Evolutionary conservation across 2,329 filamentous ascomycete species (phyloP), one percentile per base, ranked within the genome.

Genomic region (Cytospora leucostoma): DNA sequence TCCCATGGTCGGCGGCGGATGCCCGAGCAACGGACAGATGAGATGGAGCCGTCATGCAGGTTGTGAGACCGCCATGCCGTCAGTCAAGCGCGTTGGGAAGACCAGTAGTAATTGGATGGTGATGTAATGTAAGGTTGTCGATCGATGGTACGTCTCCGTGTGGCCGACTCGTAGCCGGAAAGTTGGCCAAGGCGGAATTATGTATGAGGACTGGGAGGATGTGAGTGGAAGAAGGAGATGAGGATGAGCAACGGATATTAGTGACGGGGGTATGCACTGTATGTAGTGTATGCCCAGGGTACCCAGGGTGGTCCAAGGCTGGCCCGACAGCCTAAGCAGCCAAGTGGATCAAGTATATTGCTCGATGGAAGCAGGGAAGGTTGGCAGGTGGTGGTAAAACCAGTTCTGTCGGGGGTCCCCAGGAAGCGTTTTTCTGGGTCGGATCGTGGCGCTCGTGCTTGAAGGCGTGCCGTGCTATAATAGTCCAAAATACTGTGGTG

Each of bases 31-130:
- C 57, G 58, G 55, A 34, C 57, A 56, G 54, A 35, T 56, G 19
- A 44, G 57, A 56, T 64, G 51, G 49, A 37, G 51, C 27, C 53
- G 21, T 66, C 64, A 66, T 64, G 57, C 52, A 54, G 59, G 44
- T 32, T 32, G 21, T 52, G 50, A 61, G 47, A 56, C 38, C 64
- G 61, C 61, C 64, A 66, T 66, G 40, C 54, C 61, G 61, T 61
- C 64, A 47, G 61, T 56, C 40, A 50, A 59, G 50, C 34, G 59
- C 52, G 54, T 37, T n/a, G 49, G 47, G 13, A 37, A 51, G 49
- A 32, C 40, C 10, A 54, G 34, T 47, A 21, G 49, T 34, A 38
- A 58, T 51, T 38, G 54, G 37, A 61, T 40, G 54, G 63, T 62
- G 62, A 57, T 55, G 53, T 50, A 62, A 57, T 55, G 53, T 50